These are phyloP conservation scores for Acacia concinna DNA, from an alignment of 331 rosid genomes.

Conservation along the genomic window DNA sequence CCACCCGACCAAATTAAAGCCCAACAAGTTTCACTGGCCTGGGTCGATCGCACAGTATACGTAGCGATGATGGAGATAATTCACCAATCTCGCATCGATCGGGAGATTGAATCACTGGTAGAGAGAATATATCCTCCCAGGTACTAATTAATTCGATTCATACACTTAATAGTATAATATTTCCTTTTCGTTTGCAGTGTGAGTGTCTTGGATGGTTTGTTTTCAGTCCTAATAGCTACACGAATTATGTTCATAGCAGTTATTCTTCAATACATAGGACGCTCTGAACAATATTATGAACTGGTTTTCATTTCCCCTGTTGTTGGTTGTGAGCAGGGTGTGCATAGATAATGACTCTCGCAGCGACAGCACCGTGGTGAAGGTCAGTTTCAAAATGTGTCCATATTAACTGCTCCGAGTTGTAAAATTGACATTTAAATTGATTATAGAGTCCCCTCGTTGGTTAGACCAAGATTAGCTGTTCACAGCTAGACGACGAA, in stretches of 20 bases:
- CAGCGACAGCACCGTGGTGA: conserved; percentile 67
- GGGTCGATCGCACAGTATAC: not conserved
- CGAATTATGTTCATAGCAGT: not conserved
- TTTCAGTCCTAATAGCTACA: too few species aligned
- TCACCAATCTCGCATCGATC: conserved; percentile 59
- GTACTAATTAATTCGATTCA: conserved; percentile 41
- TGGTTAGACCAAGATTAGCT: not conserved
- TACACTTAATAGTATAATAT: too few species aligned
- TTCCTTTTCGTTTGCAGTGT: too few species aligned
- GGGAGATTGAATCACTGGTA: conserved; percentile 66
- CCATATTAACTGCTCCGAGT: not conserved
- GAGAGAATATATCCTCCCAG: conserved; percentile 94
- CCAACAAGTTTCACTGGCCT: not conserved
- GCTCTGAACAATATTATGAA: not conserved
- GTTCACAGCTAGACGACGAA: not conserved
- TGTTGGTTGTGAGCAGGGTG: conserved; percentile 53
- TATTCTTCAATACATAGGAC: not conserved
- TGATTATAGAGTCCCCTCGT: not conserved
- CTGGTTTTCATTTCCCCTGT: not conserved
- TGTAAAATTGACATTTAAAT: not conserved
- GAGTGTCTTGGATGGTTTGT: too few species aligned
- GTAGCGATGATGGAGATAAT: conserved; percentile 62
- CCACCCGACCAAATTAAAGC: not conserved
- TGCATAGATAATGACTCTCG: conserved; percentile 78
- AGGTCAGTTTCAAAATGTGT: conserved; percentile 51